Percentiles rank a stretch among this genome's conserved stretches.
phyloP scores from a whole-genome alignment of 164 flowering plant species.

The Macadamia tetraphylla region DNA sequence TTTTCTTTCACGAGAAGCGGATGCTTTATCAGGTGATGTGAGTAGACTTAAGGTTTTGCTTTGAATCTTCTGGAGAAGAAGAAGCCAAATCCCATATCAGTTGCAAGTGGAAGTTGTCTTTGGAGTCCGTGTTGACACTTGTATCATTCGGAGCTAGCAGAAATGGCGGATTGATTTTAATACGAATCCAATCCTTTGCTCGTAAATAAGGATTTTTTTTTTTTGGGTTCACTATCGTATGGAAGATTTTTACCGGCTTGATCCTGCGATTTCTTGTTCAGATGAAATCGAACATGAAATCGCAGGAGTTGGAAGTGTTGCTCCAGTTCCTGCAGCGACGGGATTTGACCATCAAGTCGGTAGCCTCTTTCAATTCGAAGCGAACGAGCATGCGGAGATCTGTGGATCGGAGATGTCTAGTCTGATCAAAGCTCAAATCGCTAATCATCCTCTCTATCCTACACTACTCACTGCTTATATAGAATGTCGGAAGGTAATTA shows the following conservation, averaged over 20 bases:
- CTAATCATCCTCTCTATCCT: conserved; percentile 52
- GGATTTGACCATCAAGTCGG: conserved; percentile 7
- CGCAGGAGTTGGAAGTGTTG: neutral
- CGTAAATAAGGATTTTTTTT: too few species aligned
- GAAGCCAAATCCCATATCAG: too few species aligned
- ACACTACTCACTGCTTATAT: conserved; percentile 38
- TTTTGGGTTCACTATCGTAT: neutral
- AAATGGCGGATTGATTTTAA: neutral
- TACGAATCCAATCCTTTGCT: neutral
- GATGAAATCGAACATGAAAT: neutral
- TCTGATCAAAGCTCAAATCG: conserved; percentile 43
- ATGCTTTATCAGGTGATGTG: too few species aligned
- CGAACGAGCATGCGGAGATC: neutral
- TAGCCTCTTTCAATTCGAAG: conserved; percentile 8
- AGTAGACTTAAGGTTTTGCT: too few species aligned
- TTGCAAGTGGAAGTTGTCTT: neutral
- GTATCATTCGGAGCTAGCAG: neutral
- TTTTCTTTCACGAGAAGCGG: too few species aligned
- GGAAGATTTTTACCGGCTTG: conserved; percentile 14
- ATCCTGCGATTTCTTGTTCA: conserved; percentile 8
- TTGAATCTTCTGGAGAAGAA: too few species aligned
- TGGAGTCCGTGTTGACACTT: neutral
- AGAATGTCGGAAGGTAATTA: conserved; percentile 44
- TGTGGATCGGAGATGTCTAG: conserved; percentile 29
- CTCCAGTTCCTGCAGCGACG: neutral